Percentiles rank a stretch among this genome's conserved stretches.
Evolutionary conservation across 106 monocot genomes (phyloP).

Genomic region (Dendrobium chrysotoxum): DNA sequence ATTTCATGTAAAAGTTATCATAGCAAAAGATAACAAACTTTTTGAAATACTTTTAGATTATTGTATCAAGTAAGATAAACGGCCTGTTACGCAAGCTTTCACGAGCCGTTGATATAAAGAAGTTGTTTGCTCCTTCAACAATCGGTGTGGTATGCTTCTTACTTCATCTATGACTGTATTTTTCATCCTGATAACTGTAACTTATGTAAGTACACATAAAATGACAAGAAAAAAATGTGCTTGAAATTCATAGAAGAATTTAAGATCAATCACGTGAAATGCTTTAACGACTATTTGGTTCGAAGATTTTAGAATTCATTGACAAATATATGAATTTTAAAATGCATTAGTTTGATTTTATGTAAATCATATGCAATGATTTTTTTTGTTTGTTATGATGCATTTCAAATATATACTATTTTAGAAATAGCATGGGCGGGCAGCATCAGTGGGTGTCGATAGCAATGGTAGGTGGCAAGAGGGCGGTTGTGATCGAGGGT

Average conservation of each 20-base stretch:
- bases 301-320: too few relatives aligned
- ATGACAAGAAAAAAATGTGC: background rate
- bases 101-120: constrained; percentile 35
- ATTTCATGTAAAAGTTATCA: background rate
- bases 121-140: constrained; percentile 64
- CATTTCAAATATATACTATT: too few relatives aligned
- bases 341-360: too few relatives aligned
- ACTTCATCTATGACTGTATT: background rate
- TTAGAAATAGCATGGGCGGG: too few relatives aligned
- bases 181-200: background rate
- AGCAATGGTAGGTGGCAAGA: too few relatives aligned
- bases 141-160: constrained; percentile 49
- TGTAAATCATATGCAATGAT: too few relatives aligned
- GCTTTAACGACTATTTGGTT: background rate
- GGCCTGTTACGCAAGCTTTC: constrained; percentile 9
- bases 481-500: too few relatives aligned
- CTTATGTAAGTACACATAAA: background rate
- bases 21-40: background rate
- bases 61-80: constrained; percentile 16
- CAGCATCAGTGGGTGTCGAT: too few relatives aligned
- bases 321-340: too few relatives aligned
- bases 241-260: background rate
- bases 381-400: too few relatives aligned
- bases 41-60: constrained; percentile 15
- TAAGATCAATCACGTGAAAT: background rate